Conservation (phyloP, 192 early-diverging fungal genomes). For the Backusella morwellensis region DNA sequence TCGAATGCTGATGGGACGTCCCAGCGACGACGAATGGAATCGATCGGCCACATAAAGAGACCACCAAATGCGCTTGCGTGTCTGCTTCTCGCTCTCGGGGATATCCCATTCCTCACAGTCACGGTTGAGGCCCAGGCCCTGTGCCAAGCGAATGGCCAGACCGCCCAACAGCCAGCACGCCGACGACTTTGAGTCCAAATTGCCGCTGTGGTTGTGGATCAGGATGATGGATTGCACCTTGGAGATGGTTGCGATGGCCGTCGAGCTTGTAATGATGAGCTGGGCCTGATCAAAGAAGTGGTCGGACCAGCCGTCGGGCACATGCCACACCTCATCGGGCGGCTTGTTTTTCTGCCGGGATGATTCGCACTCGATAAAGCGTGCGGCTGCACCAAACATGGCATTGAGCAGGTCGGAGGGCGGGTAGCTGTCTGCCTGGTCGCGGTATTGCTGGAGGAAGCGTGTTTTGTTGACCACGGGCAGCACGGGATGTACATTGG, state of each 20-base stretch:
- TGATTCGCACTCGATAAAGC: conserved; percentile 28
- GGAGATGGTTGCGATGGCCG: conserved; percentile 22
- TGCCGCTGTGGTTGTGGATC: conserved; percentile 34
- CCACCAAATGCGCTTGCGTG: conserved; percentile 79
- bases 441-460: conserved; percentile 49
- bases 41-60: conserved; percentile 67
- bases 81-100: conserved; percentile 54
- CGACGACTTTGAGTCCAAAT: conserved; percentile 31
- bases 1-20: conserved; percentile 53
- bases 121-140: conserved; percentile 74
- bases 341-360: conserved; percentile 16
- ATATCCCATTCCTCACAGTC: conserved; percentile 58
- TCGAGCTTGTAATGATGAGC: conserved; percentile 8
- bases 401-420: conserved; percentile 25
- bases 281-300: conserved; percentile 31
- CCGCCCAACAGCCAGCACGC: conserved; percentile 31
- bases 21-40: conserved; percentile 63
- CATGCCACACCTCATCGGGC: conserved; percentile 28
- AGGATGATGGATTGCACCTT: conserved; percentile 35
- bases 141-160: conserved; percentile 40
- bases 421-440: conserved; percentile 28
- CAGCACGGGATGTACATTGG: conserved; percentile 64
- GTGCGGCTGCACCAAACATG: conserved; percentile 36
- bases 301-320: conserved; percentile 34
- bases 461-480: conserved; percentile 66